These are phyloP conservation scores for Rickenella mellea DNA, from an alignment of 768 basidiomycete genomes.

Conservation along the genomic window DNA sequence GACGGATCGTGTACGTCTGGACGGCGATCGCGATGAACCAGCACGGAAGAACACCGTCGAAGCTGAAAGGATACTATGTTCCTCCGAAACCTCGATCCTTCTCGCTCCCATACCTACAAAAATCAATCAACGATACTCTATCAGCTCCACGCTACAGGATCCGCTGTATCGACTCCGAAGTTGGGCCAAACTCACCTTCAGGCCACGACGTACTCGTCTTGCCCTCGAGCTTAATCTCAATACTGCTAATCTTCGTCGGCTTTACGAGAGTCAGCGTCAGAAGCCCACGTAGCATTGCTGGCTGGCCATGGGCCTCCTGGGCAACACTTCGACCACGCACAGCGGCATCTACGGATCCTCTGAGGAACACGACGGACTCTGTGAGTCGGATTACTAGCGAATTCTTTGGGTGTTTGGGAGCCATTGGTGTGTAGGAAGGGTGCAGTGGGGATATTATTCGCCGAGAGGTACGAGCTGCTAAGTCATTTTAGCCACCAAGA, in stretches of 20 bases:
- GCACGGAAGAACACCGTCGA: slow-evolving; percentile 69
- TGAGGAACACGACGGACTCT: slow-evolving; percentile 47
- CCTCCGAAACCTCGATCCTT: slow-evolving; percentile 69
- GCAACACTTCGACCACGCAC: slow-evolving; percentile 20
- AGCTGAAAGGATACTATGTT: slow-evolving; percentile 63
- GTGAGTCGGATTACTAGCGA: slow-evolving; percentile 37
- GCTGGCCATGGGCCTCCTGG: slow-evolving; percentile 23
- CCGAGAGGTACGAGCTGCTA: no score
- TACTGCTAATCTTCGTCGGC: slow-evolving; percentile 77
- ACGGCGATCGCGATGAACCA: slow-evolving; percentile 27
- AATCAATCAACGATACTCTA: slow-evolving; percentile 3
- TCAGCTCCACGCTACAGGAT: neutral
- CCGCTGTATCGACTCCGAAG: neutral
- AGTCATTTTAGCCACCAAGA: no score
- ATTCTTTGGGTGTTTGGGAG: slow-evolving; percentile 24
- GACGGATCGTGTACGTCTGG: slow-evolving; percentile 38
- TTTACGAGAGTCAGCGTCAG: slow-evolving; percentile 59
- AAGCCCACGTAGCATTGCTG: slow-evolving; percentile 56
- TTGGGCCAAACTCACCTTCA: slow-evolving; percentile 51
- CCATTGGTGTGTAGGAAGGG: slow-evolving; percentile 1
- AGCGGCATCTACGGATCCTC: slow-evolving; percentile 23
- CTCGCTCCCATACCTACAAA: slow-evolving; percentile 55
- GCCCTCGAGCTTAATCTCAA: slow-evolving; percentile 72
- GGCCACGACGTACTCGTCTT: slow-evolving; percentile 69
- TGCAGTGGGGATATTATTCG: neutral